Conservation (phyloP, 78 protist species). For the Dictyostelium discoideum region DNA sequence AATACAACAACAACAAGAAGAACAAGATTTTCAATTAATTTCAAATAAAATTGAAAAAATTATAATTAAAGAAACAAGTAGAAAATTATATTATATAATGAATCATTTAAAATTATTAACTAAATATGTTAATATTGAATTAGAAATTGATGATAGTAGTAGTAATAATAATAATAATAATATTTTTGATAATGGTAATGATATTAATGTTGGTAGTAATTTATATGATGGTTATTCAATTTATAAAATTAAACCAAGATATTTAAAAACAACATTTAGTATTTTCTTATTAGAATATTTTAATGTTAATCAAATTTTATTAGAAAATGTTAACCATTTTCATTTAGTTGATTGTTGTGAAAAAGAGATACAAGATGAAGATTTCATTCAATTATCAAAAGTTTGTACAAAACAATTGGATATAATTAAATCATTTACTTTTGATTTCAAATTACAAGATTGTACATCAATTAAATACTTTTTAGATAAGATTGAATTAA, state of each 20-base stretch:
- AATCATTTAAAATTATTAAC: neutral
- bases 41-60: neutral
- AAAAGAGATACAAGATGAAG: neutral
- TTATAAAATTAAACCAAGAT: neutral
- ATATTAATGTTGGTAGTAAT: neutral
- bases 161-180: too few species aligned
- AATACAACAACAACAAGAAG: neutral
- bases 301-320: neutral
- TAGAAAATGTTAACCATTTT: neutral
- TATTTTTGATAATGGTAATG: too few species aligned
- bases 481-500: neutral
- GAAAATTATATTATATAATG: neutral
- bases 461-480: neutral
- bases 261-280: neutral
- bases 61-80: neutral
- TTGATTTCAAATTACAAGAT: neutral
- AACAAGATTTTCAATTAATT: neutral
- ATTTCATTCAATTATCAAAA: neutral
- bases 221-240: neutral
- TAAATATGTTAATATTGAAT: neutral
- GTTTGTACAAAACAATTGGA: neutral
- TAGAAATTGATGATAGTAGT: neutral
- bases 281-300: neutral
- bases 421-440: neutral
- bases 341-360: neutral